A percentile compares a stretch with the other conserved stretches of the same genome.
Conservation (phyloP, 2,329 filamentous ascomycete species). For the Cladorrhinum sp. region DNA sequence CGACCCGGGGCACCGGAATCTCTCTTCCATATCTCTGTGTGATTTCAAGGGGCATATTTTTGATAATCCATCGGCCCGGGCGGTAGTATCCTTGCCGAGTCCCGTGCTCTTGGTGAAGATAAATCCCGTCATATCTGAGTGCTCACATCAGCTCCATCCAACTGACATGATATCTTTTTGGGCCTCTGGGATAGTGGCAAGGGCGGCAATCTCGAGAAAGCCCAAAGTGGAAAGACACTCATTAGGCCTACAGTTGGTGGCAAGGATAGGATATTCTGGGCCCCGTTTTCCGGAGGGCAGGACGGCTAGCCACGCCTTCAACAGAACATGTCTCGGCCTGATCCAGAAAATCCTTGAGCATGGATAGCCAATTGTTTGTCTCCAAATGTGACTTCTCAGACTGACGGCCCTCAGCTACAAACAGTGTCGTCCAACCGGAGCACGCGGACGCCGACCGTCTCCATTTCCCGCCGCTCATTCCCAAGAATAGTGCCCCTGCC, state of each 20-base stretch:
- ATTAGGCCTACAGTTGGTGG: not conserved
- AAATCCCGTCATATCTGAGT: not conserved
- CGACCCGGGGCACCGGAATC: not conserved
- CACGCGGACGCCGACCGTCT: not conserved
- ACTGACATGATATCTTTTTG: not conserved
- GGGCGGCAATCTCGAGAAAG: not conserved
- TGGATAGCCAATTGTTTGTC: slow-evolving; percentile 9
- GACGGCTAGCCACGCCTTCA: slow-evolving; percentile 1
- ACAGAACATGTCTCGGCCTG: not conserved
- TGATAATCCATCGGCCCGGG: too few species aligned
- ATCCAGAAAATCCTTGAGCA: not conserved
- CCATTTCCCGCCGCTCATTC: not conserved
- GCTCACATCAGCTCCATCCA: not conserved
- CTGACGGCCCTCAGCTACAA: not conserved
- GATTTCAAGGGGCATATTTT: not conserved
- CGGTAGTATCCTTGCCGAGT: not conserved
- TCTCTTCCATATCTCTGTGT: not conserved
- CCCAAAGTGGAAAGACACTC: not conserved
- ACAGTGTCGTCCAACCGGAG: not conserved
- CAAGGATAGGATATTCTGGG: not conserved
- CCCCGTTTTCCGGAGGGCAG: not conserved
- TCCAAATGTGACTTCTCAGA: slow-evolving; percentile 4
- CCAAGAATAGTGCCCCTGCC: not conserved
- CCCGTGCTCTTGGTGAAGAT: not conserved
- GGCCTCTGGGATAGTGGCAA: not conserved